Percentiles rank a stretch among this genome's conserved stretches.
phyloP scores from a whole-genome alignment of 1,284 basidiomycete species.

The Mixia osmundae region DNA sequence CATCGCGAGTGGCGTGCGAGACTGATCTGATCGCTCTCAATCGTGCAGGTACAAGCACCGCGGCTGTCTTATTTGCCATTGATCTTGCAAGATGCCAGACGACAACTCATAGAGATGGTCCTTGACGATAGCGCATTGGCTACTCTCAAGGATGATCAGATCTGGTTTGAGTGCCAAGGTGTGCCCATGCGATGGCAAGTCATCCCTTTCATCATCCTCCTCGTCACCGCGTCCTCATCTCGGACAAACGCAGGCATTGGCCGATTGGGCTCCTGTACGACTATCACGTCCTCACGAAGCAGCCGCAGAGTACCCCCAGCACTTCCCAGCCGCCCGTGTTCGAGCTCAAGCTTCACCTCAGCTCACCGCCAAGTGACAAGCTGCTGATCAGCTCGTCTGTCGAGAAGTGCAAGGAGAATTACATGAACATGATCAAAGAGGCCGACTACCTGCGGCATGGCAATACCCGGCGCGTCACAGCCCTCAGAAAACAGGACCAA shows the following conservation, averaged over 20 bases:
- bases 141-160: conserved; percentile 52
- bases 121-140: conserved; percentile 56
- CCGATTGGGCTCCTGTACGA: conserved; percentile 77
- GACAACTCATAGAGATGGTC: conserved; percentile 65
- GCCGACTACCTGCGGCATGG: conserved; percentile 89
- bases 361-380: conserved; percentile 58
- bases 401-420: conserved; percentile 66
- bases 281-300: conserved; percentile 20
- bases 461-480: conserved; percentile 72
- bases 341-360: conserved; percentile 52
- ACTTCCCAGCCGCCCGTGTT: conserved; percentile 22
- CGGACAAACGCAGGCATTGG: conserved; percentile 50
- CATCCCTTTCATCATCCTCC: neutral
- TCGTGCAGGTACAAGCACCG: conserved; percentile 37
- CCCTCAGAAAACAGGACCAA: conserved; percentile 62
- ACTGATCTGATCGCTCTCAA: conserved; percentile 22
- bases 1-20: conserved; percentile 21
- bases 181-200: conserved; percentile 55
- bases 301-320: conserved; percentile 6
- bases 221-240: neutral
- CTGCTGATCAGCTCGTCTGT: conserved; percentile 49
- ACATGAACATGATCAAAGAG: conserved; percentile 83
- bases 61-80: conserved; percentile 74
- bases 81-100: conserved; percentile 58
- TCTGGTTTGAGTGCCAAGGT: conserved; percentile 74